Conservation (phyloP, 495 filamentous ascomycete species). For the Achaetomiella virescens region DNA sequence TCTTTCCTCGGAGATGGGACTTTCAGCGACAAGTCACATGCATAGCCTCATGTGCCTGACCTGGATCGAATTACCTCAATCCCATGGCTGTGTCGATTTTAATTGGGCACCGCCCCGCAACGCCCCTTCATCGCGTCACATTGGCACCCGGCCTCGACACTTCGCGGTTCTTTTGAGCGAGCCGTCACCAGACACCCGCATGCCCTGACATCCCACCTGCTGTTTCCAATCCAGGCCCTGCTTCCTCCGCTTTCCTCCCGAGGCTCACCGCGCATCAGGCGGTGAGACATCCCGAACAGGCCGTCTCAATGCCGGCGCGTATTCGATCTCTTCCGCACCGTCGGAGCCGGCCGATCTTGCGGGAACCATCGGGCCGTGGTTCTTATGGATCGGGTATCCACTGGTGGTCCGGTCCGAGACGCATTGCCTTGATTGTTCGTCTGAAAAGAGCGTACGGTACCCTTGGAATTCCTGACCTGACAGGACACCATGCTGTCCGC, state of each 20-base stretch:
- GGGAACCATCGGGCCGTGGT: conserved; percentile 1
- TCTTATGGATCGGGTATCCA: background rate
- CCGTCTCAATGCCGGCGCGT: background rate
- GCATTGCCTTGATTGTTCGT: too few species aligned
- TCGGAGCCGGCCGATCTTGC: conserved; percentile 4
- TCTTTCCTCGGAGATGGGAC: conserved; percentile 15
- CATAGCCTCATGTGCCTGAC: conserved; percentile 6
- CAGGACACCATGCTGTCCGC: too few species aligned
- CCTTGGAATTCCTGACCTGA: too few species aligned
- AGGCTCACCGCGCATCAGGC: background rate
- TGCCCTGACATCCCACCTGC: background rate
- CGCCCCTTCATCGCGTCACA: background rate
- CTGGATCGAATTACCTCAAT: background rate
- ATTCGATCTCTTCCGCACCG: background rate
- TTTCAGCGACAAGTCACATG: background rate
- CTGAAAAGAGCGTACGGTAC: too few species aligned
- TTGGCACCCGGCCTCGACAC: background rate
- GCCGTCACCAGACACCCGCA: background rate
- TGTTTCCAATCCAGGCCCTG: background rate
- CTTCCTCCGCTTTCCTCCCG: too few species aligned
- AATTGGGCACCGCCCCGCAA: background rate
- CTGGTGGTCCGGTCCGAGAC: too few species aligned
- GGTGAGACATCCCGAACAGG: background rate
- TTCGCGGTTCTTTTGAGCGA: background rate
- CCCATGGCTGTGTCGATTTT: background rate